phyloP scores from a whole-genome alignment of 352 stramenopile genomes.

The Phytophthora tubulina region DNA sequence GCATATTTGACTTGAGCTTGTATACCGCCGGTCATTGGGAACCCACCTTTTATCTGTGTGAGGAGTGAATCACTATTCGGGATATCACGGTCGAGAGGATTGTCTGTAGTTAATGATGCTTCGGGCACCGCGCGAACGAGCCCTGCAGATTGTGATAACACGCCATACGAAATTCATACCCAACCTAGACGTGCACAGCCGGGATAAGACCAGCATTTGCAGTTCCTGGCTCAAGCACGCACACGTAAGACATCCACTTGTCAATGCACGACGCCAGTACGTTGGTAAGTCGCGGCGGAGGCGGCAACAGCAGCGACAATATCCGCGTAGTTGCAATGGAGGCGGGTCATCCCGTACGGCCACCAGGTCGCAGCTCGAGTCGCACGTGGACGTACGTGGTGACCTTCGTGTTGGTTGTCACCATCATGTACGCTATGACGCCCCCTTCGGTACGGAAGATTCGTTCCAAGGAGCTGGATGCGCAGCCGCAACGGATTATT shows the following conservation, averaged over 20 bases:
- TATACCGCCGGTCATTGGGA: too few species aligned
- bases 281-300: slow-evolving; percentile 28
- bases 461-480: background rate
- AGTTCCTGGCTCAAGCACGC: slow-evolving; percentile 23
- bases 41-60: too few species aligned
- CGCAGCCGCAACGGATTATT: background rate
- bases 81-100: too few species aligned
- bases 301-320: slow-evolving; percentile 8
- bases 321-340: slow-evolving; percentile 23
- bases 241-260: slow-evolving; percentile 13
- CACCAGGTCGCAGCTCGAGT: slow-evolving; percentile 16
- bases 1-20: too few species aligned
- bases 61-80: too few species aligned
- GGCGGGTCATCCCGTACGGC: slow-evolving; percentile 3
- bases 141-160: slow-evolving; percentile 1
- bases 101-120: background rate
- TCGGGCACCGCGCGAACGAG: background rate
- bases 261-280: slow-evolving; percentile 29
- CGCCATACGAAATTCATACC: background rate
- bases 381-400: slow-evolving; percentile 30
- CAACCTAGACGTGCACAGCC: background rate
- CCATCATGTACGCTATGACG: slow-evolving; percentile 30
- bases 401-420: slow-evolving; percentile 16
- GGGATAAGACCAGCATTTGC: slow-evolving; percentile 18
- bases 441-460: slow-evolving; percentile 12